Evolutionary conservation across 805 yeast species (phyloP).

Genomic region (Ogataea nonfermentans): DNA sequence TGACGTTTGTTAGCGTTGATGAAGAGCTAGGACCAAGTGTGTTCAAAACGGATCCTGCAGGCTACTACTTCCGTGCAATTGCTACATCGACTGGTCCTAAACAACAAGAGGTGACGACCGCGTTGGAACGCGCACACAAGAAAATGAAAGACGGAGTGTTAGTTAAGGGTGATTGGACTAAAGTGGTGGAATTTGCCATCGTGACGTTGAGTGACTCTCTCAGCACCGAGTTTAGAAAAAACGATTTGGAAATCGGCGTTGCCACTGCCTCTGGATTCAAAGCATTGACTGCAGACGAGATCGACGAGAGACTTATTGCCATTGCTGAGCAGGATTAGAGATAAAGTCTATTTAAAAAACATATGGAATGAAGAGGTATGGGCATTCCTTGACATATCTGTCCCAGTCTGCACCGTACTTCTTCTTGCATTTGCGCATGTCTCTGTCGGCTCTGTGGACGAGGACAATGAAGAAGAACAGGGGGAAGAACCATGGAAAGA

Average conservation of each 20-base stretch:
- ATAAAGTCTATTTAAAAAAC: conserved; percentile 46
- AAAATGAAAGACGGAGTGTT: conserved; percentile 46
- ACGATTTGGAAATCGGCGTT: conserved; percentile 90
- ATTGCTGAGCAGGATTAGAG: conserved; percentile 90
- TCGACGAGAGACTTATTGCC: conserved; percentile 89
- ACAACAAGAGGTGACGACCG: conserved; percentile 91
- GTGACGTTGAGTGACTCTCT: conserved; percentile 80
- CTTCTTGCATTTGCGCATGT: conserved; percentile 73
- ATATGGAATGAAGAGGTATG: conserved; percentile 88
- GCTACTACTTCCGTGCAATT: conserved; percentile 85
- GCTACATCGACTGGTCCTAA: conserved; percentile 97
- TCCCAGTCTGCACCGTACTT: conserved; percentile 97
- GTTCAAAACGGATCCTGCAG: conserved; percentile 96
- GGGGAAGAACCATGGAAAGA: conserved; percentile 97
- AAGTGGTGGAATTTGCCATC: conserved; percentile 86
- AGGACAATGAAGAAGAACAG: conserved; percentile 83
- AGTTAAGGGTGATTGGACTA: conserved; percentile 81
- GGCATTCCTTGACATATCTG: conserved; percentile 80
- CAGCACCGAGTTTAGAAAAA: conserved; percentile 90
- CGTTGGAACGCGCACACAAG: conserved; percentile 87
- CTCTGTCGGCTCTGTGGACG: conserved; percentile 86
- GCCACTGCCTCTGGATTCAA: conserved; percentile 73
- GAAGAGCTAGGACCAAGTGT: conserved; percentile 88
- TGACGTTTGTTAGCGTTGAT: conserved; percentile 84
- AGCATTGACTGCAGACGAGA: conserved; percentile 75